Percentiles rank a stretch among this genome's conserved stretches.
These are phyloP conservation scores for Globisporangium emineosum DNA, from an alignment of 352 stramenopile species.

Conservation along the genomic window DNA sequence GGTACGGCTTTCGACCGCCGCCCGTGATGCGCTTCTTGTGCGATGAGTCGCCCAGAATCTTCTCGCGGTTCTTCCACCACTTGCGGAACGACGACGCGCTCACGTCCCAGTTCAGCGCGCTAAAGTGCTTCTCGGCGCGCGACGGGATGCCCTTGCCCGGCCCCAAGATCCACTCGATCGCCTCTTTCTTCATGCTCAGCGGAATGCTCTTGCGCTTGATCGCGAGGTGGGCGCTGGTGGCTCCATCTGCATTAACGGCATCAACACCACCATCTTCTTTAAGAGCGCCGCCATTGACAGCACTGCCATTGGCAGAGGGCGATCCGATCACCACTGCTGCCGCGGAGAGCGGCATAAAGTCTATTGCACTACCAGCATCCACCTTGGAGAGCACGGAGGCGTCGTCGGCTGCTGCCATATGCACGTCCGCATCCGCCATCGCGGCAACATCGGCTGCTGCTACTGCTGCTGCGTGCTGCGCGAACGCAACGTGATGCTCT, in stretches of 20 bases:
- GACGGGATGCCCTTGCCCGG: conserved; percentile 67
- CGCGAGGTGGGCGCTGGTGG: not conserved
- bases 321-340: conserved; percentile 17
- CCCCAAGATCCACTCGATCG: conserved; percentile 77
- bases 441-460: conserved; percentile 1
- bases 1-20: conserved; percentile 64
- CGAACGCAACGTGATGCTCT: conserved; percentile 15
- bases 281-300: not conserved
- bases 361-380: conserved; percentile 12
- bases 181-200: conserved; percentile 81
- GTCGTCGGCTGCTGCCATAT: conserved; percentile 9
- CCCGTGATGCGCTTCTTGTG: conserved; percentile 73
- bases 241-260: not conserved
- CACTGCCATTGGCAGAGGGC: not conserved
- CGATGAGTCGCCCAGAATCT: conserved; percentile 66
- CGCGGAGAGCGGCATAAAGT: conserved; percentile 31
- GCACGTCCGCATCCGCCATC: conserved; percentile 9
- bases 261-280: not conserved
- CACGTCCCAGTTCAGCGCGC: conserved; percentile 67
- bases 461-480: conserved; percentile 19
- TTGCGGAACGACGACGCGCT: conserved; percentile 77
- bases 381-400: conserved; percentile 9
- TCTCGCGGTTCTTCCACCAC: conserved; percentile 84
- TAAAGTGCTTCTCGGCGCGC: conserved; percentile 73
- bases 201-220: conserved; percentile 75